phyloP scores from a whole-genome alignment of 331 rosid genomes.

The Spiraea crenata region DNA sequence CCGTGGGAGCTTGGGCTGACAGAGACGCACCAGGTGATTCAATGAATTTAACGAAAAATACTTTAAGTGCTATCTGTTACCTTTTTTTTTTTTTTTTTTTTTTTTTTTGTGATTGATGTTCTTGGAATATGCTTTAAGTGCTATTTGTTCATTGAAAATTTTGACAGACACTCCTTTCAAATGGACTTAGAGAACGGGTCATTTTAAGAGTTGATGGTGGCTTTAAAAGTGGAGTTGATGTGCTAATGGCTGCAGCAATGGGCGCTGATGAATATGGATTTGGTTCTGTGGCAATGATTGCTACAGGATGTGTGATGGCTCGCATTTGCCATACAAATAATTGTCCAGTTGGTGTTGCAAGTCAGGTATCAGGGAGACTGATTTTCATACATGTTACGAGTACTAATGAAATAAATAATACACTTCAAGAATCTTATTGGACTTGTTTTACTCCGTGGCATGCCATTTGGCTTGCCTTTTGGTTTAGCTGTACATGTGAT shows the following conservation, averaged over 20 bases:
- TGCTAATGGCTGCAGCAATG: conserved; percentile 92
- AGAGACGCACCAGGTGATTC: conserved; percentile 90
- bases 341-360: conserved; percentile 98
- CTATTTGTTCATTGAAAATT: conserved; percentile 21
- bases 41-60: conserved; percentile 14
- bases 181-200: conserved; percentile 97
- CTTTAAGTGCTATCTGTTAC: not conserved
- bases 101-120: conserved; percentile 24
- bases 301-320: conserved; percentile 97
- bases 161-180: conserved; percentile 73
- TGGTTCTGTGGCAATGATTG: conserved; percentile 98
- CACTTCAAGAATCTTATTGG: not conserved
- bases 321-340: conserved; percentile 98
- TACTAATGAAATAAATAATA: not conserved
- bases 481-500: not conserved
- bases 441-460: conserved; percentile 1
- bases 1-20: conserved; percentile 99
- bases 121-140: conserved; percentile 15
- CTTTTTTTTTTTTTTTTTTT: conserved; percentile 25
- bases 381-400: not conserved
- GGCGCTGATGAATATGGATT: conserved; percentile 97
- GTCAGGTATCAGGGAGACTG: conserved; percentile 62
- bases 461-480: conserved; percentile 11
- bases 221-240: conserved; percentile 98
- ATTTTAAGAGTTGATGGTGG: conserved; percentile 99